Evolutionary conservation across 805 yeast genomes (phyloP), one percentile per base, ranked within the genome.

Genomic region (Yarrowia sp.): DNA sequence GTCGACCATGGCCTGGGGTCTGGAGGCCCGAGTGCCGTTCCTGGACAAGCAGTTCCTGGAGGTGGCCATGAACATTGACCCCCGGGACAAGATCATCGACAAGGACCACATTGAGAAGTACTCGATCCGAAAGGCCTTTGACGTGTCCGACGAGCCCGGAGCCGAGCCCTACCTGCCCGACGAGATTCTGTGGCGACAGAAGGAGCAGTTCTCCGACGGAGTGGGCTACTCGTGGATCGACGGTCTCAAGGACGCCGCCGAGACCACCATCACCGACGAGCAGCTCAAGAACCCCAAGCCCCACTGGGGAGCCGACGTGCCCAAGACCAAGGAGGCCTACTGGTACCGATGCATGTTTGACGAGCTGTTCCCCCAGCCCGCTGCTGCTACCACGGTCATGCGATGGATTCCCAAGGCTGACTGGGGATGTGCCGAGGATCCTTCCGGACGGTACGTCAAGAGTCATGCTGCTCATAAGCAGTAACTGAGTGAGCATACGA

Each of bases 401-500:
- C 90, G 99, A 85, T 95, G 99, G 99, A 82, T 95, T 80, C 99
- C 99, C 78, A 95, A 95, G 85, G 98, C 98, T 71, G 99, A 95
- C 80, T 95, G 99, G 99, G 99, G 99, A 73, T 95, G 99, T 82
- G 92, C 93, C 76, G 97, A 89, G 75, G 99, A 95, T 81, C 99
- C 99, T 67, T 90, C 97, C 68, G 99, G 99, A 72, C 91, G 99
- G 83, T 94, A 84, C 77, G 98, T 97, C 73, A 86, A 90, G 82
- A 87, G 90, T 74, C 99, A 95, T 79, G 70, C 93, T 13, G 66
- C 66, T 14, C 66, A 61, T 9, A 61, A 61, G 55, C 36, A 61
- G 55, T 46, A 60, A n/a, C n/a, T 4, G 30, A 24, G 30, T 24
- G 30, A 24, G 30, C 30, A 24, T 24, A 24, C 30, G 30, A 24